A percentile compares a stretch with the other conserved stretches of the same genome.
Conservation (phyloP, 176 grass and related monocot genomes). For the Cocos nucifera region DNA sequence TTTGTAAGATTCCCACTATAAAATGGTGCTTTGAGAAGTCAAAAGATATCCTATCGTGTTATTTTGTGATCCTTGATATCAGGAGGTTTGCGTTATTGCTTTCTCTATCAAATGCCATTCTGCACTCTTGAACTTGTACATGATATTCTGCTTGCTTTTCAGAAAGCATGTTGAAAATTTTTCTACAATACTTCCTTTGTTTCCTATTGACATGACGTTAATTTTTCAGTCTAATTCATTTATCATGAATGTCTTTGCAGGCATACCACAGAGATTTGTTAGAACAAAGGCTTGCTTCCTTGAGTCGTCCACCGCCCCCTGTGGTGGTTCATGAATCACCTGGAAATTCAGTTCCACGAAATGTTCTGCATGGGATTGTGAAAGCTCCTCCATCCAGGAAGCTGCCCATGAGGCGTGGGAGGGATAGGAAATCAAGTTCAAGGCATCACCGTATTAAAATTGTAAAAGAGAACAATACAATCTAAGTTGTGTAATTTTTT, state of each 20-base stretch:
- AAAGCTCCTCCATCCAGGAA: conserved; percentile 45
- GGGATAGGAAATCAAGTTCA: not conserved
- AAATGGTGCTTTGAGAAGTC: not conserved
- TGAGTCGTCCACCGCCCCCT: conserved; percentile 31
- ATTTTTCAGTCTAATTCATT: not conserved
- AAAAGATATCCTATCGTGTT: not conserved
- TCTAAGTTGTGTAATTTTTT: not conserved
- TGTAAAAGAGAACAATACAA: not conserved
- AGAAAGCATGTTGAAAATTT: no score
- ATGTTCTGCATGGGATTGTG: conserved; percentile 7
- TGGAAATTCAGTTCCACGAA: conserved; percentile 31
- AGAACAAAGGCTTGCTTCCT: conserved; percentile 43
- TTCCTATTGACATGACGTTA: not conserved
- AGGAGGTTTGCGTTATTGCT: no score
- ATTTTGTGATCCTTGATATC: not conserved
- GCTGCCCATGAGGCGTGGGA: conserved; percentile 26
- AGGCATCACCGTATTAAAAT: not conserved
- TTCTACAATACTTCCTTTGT: no score
- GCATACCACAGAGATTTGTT: conserved; percentile 79
- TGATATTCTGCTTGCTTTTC: no score
- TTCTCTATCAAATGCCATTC: no score
- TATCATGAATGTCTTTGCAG: conserved; percentile 26
- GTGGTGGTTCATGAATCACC: conserved; percentile 4
- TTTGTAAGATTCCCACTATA: not conserved
- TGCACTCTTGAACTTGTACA: no score